These are phyloP conservation scores for Echites panduratus DNA, from an alignment of 257 asterid species.

Conservation along the genomic window DNA sequence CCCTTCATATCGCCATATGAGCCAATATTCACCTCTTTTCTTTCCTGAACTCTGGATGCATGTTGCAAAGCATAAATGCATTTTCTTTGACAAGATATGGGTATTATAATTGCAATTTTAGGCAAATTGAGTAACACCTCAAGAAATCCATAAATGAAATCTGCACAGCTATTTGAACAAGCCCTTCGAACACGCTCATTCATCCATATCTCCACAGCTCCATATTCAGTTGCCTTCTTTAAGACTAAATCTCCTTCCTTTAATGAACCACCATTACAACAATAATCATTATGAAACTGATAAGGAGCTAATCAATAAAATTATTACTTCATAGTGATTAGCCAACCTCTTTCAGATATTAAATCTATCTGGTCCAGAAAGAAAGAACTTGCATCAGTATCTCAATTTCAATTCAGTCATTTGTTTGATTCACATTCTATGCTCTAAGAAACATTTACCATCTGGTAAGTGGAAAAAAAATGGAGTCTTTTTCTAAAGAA, in stretches of 20 bases:
- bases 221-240: conserved; percentile 90
- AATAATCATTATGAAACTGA: background rate
- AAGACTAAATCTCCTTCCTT: conserved; percentile 74
- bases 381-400: too few species aligned
- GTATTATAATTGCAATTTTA: background rate
- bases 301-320: background rate
- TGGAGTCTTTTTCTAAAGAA: too few species aligned
- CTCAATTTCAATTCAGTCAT: too few species aligned
- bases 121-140: conserved; percentile 54
- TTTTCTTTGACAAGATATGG: conserved; percentile 2
- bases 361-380: too few species aligned
- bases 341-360: too few species aligned
- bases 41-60: conserved; percentile 63
- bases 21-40: conserved; percentile 87
- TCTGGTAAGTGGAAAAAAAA: too few species aligned
- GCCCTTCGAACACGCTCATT: conserved; percentile 93
- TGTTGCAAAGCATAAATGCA: conserved; percentile 9
- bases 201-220: conserved; percentile 99
- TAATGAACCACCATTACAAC: conserved; percentile 12
- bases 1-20: conserved; percentile 90
- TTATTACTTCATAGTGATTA: background rate
- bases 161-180: conserved; percentile 92
- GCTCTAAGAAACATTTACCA: too few species aligned
- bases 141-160: conserved; percentile 81
- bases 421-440: too few species aligned